These are phyloP conservation scores for Phytophthora europaea DNA, from an alignment of 352 stramenopile genomes.

Conservation along the genomic window DNA sequence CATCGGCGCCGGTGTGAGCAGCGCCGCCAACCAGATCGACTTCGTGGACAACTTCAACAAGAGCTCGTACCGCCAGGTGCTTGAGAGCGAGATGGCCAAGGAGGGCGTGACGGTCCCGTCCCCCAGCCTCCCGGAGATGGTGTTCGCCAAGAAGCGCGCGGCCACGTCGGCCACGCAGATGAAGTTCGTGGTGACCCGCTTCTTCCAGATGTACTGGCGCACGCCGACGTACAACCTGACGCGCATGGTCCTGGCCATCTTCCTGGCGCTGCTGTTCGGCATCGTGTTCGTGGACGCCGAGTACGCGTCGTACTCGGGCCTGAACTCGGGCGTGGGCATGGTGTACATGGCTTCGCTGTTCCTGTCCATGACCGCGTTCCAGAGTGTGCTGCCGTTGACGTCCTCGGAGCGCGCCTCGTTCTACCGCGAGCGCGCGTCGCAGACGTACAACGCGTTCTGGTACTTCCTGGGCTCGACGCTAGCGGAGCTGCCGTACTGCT, in stretches of 20 bases:
- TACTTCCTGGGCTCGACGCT: slow-evolving; percentile 64
- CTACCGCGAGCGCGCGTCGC: slow-evolving; percentile 86
- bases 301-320: slow-evolving; percentile 44
- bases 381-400: slow-evolving; percentile 75
- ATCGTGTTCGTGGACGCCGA: slow-evolving; percentile 59
- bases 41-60: no score
- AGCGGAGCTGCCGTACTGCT: slow-evolving; percentile 77
- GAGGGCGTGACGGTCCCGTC: no score
- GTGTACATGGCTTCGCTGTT: slow-evolving; percentile 72
- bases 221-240: slow-evolving; percentile 80
- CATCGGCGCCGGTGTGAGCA: slow-evolving; percentile 40
- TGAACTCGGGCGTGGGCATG: slow-evolving; percentile 61
- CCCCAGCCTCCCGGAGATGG: slow-evolving; percentile 26
- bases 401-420: slow-evolving; percentile 60
- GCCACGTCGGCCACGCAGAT: slow-evolving; percentile 32
- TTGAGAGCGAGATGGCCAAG: no score
- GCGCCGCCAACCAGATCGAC: background rate
- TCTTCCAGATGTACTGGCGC: slow-evolving; percentile 54
- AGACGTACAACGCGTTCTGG: slow-evolving; percentile 81
- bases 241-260: slow-evolving; percentile 62
- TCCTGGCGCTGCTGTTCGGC: slow-evolving; percentile 79
- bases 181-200: slow-evolving; percentile 42
- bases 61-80: no score
- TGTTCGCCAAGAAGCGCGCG: slow-evolving; percentile 40
- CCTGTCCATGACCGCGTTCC: slow-evolving; percentile 71